Evolutionary conservation across 1,139 yeast genomes (phyloP).

Genomic region (Debaryomyces singareniensis): DNA sequence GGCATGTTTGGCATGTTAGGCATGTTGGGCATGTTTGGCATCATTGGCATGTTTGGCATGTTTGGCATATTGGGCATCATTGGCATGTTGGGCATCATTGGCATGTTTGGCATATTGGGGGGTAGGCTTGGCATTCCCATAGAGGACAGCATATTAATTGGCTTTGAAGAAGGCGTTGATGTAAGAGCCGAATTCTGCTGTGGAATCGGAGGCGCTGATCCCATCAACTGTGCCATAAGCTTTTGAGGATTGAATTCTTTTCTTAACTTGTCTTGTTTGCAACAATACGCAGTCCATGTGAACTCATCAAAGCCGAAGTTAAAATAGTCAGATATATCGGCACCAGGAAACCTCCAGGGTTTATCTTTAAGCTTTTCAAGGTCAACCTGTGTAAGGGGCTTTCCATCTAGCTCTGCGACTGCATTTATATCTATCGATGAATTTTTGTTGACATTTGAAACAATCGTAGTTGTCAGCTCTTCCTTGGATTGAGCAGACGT

Average conservation of each 20-base stretch:
- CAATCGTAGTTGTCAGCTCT: conserved; percentile 27
- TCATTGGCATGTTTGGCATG: conserved; percentile 9
- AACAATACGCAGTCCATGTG: conserved; percentile 91
- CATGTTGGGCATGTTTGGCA: conserved; percentile 12
- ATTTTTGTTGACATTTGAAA: conserved; percentile 22
- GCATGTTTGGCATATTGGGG: conserved; percentile 17
- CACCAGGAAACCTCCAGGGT: conserved; percentile 98
- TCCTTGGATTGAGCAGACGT: conserved; percentile 25
- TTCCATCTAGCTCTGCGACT: conserved; percentile 76
- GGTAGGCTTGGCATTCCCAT: conserved; percentile 19
- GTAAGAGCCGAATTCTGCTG: conserved; percentile 3
- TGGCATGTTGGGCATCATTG: conserved; percentile 16
- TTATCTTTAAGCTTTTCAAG: conserved; percentile 81
- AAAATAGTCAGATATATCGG: conserved; percentile 89
- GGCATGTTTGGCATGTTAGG: conserved; percentile 11
- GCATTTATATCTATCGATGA: conserved; percentile 65
- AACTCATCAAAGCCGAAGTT: conserved; percentile 95
- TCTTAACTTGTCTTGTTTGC: conserved; percentile 77
- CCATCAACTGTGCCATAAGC: conserved; percentile 40
- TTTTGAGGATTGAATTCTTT: conserved; percentile 69
- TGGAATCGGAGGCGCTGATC: conserved; percentile 9
- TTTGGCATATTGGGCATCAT: conserved; percentile 14
- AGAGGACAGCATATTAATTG: conserved; percentile 15
- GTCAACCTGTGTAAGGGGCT: conserved; percentile 78
- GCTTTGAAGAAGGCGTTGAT: conserved; percentile 6